These are phyloP conservation scores for Tagetes patula DNA, from an alignment of 129 eudicot genomes.

Conservation along the genomic window DNA sequence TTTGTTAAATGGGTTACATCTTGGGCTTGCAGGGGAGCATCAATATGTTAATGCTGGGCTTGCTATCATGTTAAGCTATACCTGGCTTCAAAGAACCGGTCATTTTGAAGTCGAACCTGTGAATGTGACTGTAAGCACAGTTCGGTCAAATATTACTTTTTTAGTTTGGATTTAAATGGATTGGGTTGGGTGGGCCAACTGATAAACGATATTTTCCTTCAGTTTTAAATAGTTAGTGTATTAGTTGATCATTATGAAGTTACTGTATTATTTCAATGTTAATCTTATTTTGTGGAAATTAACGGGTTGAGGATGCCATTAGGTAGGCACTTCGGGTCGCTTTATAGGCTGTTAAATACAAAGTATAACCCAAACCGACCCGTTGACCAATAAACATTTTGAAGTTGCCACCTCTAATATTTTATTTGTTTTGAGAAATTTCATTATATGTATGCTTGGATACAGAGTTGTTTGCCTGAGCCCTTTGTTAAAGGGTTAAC, in stretches of 20 bases:
- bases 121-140: slow-evolving; percentile 52
- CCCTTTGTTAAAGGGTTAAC: slow-evolving; percentile 74
- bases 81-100: slow-evolving; percentile 82
- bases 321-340: not conserved
- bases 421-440: slow-evolving; percentile 5
- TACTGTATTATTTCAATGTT: not conserved
- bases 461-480: slow-evolving; percentile 72
- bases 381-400: not conserved
- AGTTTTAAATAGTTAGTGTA: not conserved
- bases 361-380: not conserved
- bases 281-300: not conserved
- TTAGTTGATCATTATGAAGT: not conserved
- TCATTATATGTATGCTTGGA: slow-evolving; percentile 23
- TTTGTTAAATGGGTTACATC: slow-evolving; percentile 60
- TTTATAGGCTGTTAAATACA: not conserved
- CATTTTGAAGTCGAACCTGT: slow-evolving; percentile 47
- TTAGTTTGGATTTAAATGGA: not conserved
- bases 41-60: slow-evolving; percentile 89
- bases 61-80: slow-evolving; percentile 77
- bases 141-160: not conserved
- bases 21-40: slow-evolving; percentile 93
- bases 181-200: not conserved
- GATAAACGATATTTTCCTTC: not conserved
- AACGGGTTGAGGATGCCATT: not conserved
- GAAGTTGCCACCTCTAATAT: not conserved